Conservation (phyloP, 495 filamentous ascomycete genomes). For the Rusavskia elegans region DNA sequence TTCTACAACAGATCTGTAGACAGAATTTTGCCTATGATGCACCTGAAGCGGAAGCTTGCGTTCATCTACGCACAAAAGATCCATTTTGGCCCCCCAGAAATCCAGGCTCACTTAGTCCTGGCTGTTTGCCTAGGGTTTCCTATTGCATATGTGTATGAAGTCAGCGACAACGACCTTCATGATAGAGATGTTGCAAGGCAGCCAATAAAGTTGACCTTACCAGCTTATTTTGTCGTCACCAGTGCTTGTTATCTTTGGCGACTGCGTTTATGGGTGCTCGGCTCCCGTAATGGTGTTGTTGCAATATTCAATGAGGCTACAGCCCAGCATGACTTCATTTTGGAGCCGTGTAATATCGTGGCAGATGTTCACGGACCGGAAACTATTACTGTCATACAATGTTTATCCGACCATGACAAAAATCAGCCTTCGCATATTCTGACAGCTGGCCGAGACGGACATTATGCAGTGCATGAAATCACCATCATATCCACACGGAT, state of each 20-base stretch:
- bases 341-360: background rate
- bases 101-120: background rate
- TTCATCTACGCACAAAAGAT: conserved; percentile 25
- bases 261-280: conserved; percentile 40
- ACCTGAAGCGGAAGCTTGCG: conserved; percentile 33
- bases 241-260: conserved; percentile 22
- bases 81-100: background rate
- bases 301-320: conserved; percentile 30
- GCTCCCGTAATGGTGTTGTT: conserved; percentile 48
- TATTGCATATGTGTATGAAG: background rate
- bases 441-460: conserved; percentile 60
- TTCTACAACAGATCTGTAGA: conserved; percentile 19
- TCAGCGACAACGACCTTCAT: background rate
- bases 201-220: conserved; percentile 8
- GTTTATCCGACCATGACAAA: conserved; percentile 12
- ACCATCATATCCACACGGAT: conserved; percentile 2
- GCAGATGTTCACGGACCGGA: conserved; percentile 39
- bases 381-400: conserved; percentile 49
- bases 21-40: conserved; percentile 14
- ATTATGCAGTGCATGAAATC: conserved; percentile 40
- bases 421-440: conserved; percentile 30
- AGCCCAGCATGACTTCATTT: background rate
- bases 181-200: background rate
- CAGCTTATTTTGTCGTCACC: conserved; percentile 21
- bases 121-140: conserved; percentile 3